A percentile compares a stretch with the other conserved stretches of the same genome.
Evolutionary conservation across 148 eudicot species (phyloP).

Genomic region (Mesembryanthemum crystallinum): DNA sequence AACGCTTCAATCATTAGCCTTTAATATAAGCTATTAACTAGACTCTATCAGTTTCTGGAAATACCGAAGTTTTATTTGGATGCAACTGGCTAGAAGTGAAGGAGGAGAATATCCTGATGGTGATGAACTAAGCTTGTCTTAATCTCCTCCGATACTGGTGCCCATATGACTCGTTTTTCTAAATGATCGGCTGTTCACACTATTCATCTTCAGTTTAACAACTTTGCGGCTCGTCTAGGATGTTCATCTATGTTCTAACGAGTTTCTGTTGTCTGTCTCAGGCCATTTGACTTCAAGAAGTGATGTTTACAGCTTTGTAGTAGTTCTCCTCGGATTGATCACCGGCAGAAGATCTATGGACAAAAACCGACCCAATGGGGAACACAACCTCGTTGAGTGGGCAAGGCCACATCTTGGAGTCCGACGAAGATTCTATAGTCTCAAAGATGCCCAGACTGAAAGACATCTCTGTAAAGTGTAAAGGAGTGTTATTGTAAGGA

Average conservation of each 20-base stretch:
- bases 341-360: slow-evolving; percentile 30
- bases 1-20: background rate
- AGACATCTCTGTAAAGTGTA: slow-evolving; percentile 65
- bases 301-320: slow-evolving; percentile 35
- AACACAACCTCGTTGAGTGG: slow-evolving; percentile 37
- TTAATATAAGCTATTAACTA: background rate
- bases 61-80: too few species aligned
- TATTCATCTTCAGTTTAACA: background rate
- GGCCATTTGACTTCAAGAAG: slow-evolving; percentile 35
- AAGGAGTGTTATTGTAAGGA: slow-evolving; percentile 28
- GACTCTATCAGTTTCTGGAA: background rate
- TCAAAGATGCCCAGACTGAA: slow-evolving; percentile 72
- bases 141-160: too few species aligned
- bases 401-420: slow-evolving; percentile 52
- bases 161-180: background rate
- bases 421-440: slow-evolving; percentile 57
- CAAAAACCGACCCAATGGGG: slow-evolving; percentile 32
- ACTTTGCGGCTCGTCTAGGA: too few species aligned
- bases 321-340: slow-evolving; percentile 31
- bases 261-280: background rate
- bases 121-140: too few species aligned
- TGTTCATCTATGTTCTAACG: too few species aligned
- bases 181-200: background rate
- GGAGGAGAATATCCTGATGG: too few species aligned
- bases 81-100: too few species aligned